phyloP scores from a whole-genome alignment of 805 yeast genomes.

The Barnettozyma californica region DNA sequence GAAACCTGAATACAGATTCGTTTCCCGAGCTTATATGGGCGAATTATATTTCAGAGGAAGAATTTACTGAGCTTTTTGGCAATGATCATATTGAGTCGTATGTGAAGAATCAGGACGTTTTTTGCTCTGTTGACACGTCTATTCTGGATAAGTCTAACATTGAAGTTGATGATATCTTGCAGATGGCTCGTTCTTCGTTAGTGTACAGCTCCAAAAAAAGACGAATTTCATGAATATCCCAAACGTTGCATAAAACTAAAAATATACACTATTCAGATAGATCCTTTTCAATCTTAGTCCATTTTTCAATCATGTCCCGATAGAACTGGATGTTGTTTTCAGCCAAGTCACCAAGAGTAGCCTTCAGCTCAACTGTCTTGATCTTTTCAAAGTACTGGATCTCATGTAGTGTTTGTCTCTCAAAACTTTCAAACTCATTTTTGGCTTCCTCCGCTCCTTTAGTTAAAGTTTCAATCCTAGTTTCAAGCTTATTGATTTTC shows the following conservation, averaged over 20 bases:
- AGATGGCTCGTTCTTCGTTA: slow-evolving; percentile 1
- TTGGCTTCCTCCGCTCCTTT: slow-evolving; percentile 47
- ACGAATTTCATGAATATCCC: neutral
- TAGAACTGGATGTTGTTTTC: slow-evolving; percentile 74
- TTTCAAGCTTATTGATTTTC: slow-evolving; percentile 44
- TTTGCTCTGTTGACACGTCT: slow-evolving; percentile 13
- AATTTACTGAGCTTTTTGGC: slow-evolving; percentile 44
- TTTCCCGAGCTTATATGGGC: slow-evolving; percentile 59
- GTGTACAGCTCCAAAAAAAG: slow-evolving; percentile 4
- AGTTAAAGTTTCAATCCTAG: slow-evolving; percentile 43
- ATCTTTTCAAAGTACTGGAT: slow-evolving; percentile 69
- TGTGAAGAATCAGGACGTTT: slow-evolving; percentile 15
- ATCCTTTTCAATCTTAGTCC: slow-evolving; percentile 53
- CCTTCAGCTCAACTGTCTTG: slow-evolving; percentile 71
- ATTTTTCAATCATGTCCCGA: slow-evolving; percentile 57
- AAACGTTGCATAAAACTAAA: neutral
- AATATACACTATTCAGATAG: slow-evolving; percentile 15
- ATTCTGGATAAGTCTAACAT: slow-evolving; percentile 13
- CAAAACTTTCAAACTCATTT: slow-evolving; percentile 46
- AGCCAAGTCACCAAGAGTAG: slow-evolving; percentile 65
- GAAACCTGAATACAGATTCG: slow-evolving; percentile 48
- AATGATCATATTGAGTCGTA: slow-evolving; percentile 7
- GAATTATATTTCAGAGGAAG: slow-evolving; percentile 43
- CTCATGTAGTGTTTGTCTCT: slow-evolving; percentile 51
- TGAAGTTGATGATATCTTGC: slow-evolving; percentile 22